Conservation (phyloP, 257 asterid genomes). For the Nicotiana tomentosiformis region DNA sequence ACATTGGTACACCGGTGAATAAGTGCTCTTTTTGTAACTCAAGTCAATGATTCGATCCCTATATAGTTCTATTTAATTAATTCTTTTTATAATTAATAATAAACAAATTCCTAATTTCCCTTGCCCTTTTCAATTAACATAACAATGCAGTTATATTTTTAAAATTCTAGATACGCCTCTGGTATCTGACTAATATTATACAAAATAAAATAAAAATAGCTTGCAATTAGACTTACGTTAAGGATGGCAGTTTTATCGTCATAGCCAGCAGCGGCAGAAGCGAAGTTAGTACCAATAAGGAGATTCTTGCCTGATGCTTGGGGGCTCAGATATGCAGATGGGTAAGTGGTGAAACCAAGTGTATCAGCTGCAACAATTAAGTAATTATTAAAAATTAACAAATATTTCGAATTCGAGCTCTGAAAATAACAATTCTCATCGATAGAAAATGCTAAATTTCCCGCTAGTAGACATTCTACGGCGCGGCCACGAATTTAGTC, state of each 20-base stretch:
- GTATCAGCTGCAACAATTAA: conserved; percentile 53
- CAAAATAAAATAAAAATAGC: background rate
- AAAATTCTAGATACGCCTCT: no score
- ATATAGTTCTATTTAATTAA: no score
- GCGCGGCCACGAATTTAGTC: background rate
- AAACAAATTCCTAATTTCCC: no score
- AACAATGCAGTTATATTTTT: no score
- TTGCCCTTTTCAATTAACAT: no score
- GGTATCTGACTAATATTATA: no score
- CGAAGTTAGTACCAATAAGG: conserved; percentile 78
- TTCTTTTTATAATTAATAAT: no score
- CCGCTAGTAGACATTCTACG: background rate
- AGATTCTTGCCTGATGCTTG: conserved; percentile 82
- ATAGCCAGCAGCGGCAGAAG: conserved; percentile 90
- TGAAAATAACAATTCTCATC: background rate
- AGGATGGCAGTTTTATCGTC: conserved; percentile 74
- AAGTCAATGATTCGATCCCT: no score
- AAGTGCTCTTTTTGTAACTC: no score
- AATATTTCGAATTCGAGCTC: background rate
- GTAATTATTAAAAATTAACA: background rate
- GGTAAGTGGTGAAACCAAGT: conserved; percentile 61
- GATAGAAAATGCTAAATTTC: background rate
- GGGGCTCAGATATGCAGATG: conserved; percentile 92
- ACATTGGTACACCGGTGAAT: no score
- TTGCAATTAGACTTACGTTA: conserved; percentile 33